phyloP scores from a whole-genome alignment of 331 rosid genomes.

The Saraca asoca region DNA sequence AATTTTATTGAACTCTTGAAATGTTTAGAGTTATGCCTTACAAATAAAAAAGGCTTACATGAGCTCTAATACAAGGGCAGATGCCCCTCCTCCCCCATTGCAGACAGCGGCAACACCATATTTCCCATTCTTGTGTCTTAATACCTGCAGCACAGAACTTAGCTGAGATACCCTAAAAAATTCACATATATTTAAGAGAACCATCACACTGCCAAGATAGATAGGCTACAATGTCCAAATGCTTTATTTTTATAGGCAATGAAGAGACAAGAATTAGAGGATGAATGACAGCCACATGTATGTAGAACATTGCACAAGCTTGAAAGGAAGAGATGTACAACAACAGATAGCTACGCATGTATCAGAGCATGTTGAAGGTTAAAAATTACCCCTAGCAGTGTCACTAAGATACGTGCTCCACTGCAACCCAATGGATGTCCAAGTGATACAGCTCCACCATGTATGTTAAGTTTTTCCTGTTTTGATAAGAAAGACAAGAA shows the following conservation, averaged over 20 bases:
- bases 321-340: conserved; percentile 20
- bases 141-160: conserved; percentile 57
- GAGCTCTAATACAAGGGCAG: conserved; percentile 85
- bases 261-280: no score
- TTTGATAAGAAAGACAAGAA: conserved; percentile 38
- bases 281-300: no score
- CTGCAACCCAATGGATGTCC: conserved; percentile 98
- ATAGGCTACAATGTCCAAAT: no score
- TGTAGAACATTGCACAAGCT: no score
- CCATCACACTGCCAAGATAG: background rate
- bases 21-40: conserved; percentile 19
- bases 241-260: no score
- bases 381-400: conserved; percentile 80
- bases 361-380: background rate
- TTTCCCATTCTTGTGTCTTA: conserved; percentile 75
- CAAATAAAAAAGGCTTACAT: conserved; percentile 55
- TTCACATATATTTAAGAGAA: no score
- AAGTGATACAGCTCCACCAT: conserved; percentile 94
- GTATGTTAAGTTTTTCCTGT: conserved; percentile 75
- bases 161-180: conserved; percentile 30
- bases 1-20: background rate
- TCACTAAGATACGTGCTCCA: conserved; percentile 93
- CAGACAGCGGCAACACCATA: conserved; percentile 85
- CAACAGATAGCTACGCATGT: no score
- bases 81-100: conserved; percentile 99